phyloP scores from a whole-genome alignment of 2,329 filamentous ascomycete species.

The Cladosporium sphaerospermum region DNA sequence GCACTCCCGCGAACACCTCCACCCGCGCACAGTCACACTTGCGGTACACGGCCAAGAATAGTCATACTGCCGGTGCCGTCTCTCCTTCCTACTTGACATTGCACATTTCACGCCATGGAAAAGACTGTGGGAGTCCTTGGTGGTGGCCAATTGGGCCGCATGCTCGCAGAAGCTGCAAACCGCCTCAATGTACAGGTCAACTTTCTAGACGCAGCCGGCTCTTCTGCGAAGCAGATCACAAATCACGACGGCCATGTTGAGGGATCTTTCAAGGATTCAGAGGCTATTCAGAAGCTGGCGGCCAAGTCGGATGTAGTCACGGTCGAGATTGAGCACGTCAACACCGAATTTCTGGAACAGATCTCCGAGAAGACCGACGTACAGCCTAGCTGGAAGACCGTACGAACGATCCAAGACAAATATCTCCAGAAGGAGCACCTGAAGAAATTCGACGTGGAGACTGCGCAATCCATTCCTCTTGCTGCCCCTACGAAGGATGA shows the following conservation, averaged over 20 bases:
- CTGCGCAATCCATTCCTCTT: slow-evolving; percentile 64
- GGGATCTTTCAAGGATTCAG: slow-evolving; percentile 81
- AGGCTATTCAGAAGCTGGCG: slow-evolving; percentile 74
- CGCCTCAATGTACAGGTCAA: slow-evolving; percentile 71
- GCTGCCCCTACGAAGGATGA: slow-evolving; percentile 53
- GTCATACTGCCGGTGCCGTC: background rate
- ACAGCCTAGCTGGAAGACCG: slow-evolving; percentile 76
- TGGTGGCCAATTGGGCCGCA: slow-evolving; percentile 67
- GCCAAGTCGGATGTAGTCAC: slow-evolving; percentile 72
- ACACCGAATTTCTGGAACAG: slow-evolving; percentile 83
- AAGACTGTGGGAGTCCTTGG: slow-evolving; percentile 36
- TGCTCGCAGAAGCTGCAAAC: slow-evolving; percentile 86
- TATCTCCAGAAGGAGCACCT: slow-evolving; percentile 83
- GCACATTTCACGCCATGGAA: background rate
- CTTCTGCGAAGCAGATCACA: slow-evolving; percentile 82
- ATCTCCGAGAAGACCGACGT: slow-evolving; percentile 61
- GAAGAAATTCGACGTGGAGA: slow-evolving; percentile 59
- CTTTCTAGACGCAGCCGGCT: slow-evolving; percentile 68
- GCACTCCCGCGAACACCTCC: background rate
- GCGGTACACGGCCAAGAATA: background rate
- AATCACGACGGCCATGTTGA: slow-evolving; percentile 66
- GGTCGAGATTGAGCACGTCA: slow-evolving; percentile 91
- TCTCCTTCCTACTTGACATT: background rate
- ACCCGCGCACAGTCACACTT: background rate
- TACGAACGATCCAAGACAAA: slow-evolving; percentile 90